Evolutionary conservation across 2,329 filamentous ascomycete genomes (phyloP).

Genomic region (Cryphonectria nitschkei): DNA sequence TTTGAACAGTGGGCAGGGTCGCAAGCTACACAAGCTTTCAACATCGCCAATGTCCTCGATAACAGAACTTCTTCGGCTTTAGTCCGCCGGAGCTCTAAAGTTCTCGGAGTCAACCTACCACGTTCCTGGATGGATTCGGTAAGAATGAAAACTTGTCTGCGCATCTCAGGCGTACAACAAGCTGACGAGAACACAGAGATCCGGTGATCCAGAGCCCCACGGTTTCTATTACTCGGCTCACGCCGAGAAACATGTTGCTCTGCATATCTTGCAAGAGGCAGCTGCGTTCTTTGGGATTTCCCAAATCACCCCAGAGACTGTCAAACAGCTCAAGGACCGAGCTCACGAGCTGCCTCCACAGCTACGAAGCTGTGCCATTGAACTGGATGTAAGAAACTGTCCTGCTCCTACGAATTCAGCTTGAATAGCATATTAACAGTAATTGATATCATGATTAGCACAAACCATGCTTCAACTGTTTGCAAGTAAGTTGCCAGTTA

Average conservation of each 20-base stretch:
- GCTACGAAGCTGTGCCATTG: background rate
- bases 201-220: background rate
- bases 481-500: background rate
- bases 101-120: background rate
- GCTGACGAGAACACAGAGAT: background rate
- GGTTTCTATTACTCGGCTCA: background rate
- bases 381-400: background rate
- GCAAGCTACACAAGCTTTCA: background rate
- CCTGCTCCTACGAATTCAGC: background rate
- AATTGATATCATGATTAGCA: background rate
- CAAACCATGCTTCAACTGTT: background rate
- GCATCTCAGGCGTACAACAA: background rate
- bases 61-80: background rate
- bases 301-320: background rate
- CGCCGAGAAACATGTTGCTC: background rate
- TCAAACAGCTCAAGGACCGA: background rate
- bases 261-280: background rate
- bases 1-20: slow-evolving; percentile 8
- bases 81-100: background rate
- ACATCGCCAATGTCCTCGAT: background rate
- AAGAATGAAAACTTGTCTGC: background rate
- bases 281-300: background rate
- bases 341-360: background rate
- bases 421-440: background rate
- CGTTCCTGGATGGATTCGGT: background rate